Evolutionary conservation across 768 basidiomycete genomes (phyloP).

Genomic region (Mycena belliarum): DNA sequence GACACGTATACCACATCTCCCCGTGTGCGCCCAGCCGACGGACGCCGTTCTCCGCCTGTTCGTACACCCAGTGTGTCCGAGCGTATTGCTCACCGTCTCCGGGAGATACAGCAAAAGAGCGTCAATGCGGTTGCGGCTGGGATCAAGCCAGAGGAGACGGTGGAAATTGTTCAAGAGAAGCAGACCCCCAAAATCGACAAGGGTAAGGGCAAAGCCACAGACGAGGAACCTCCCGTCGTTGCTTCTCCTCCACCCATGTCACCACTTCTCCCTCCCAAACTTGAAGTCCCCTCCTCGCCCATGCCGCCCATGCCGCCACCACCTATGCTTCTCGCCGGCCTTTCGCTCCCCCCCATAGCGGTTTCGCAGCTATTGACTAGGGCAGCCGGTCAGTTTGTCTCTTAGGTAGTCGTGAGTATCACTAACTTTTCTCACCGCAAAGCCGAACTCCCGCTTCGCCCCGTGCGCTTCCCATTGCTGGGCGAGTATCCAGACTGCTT

Average conservation of each 20-base stretch:
- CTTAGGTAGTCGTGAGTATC: neutral
- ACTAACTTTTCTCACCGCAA: neutral
- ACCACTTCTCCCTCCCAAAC: slow-evolving; percentile 54
- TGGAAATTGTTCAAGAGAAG: slow-evolving; percentile 34
- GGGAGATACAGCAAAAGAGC: slow-evolving; percentile 70
- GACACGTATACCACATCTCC: slow-evolving; percentile 88
- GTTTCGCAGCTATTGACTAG: slow-evolving; percentile 70
- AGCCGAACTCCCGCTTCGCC: slow-evolving; percentile 65
- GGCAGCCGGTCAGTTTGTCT: slow-evolving; percentile 45
- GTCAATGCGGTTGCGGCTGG: slow-evolving; percentile 33
- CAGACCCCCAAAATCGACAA: slow-evolving; percentile 70
- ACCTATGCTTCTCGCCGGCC: slow-evolving; percentile 74
- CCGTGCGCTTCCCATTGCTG: slow-evolving; percentile 74
- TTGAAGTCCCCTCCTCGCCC: slow-evolving; percentile 34
- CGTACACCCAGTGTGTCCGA: slow-evolving; percentile 83
- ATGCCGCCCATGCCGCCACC: slow-evolving; percentile 43
- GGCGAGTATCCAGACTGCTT: slow-evolving; percentile 88
- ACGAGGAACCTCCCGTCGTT: slow-evolving; percentile 36
- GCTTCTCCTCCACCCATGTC: slow-evolving; percentile 67
- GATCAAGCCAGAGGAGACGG: slow-evolving; percentile 30
- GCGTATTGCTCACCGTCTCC: slow-evolving; percentile 80
- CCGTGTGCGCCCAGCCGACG: slow-evolving; percentile 58
- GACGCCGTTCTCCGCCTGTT: slow-evolving; percentile 51
- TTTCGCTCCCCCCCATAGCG: slow-evolving; percentile 63
- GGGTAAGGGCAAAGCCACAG: slow-evolving; percentile 72